Evolutionary conservation across 768 basidiomycete genomes (phyloP).

Genomic region (Boletus rubescentipes): DNA sequence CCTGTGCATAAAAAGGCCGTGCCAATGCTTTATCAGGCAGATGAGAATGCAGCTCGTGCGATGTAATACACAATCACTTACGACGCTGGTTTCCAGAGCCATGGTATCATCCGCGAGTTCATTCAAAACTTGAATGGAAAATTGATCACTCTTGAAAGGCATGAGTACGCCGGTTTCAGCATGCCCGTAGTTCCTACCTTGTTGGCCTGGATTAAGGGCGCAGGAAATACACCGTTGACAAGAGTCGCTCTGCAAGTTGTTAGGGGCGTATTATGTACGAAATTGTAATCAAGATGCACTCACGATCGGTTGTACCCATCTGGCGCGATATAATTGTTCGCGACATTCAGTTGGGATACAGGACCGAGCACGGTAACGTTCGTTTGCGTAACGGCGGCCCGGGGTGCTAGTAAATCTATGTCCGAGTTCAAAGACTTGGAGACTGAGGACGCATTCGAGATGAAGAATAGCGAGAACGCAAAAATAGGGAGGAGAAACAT

Average conservation of each 20-base stretch:
- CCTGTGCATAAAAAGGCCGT: background rate
- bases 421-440: background rate
- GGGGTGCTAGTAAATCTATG: background rate
- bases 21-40: slow-evolving; percentile 10
- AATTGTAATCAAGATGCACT: background rate
- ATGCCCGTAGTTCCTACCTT: background rate
- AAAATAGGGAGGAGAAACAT: slow-evolving; percentile 3
- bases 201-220: background rate
- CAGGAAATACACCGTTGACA: background rate
- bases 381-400: background rate
- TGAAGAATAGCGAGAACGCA: background rate
- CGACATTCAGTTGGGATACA: slow-evolving; percentile 29
- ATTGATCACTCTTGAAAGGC: slow-evolving; percentile 33
- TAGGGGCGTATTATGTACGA: too few species aligned
- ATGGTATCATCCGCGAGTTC: slow-evolving; percentile 26
- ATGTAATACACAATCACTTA: slow-evolving; percentile 10
- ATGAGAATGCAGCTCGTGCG: slow-evolving; percentile 18
- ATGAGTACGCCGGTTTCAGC: slow-evolving; percentile 34
- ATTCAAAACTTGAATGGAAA: slow-evolving; percentile 44
- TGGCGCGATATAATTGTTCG: slow-evolving; percentile 32
- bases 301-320: background rate
- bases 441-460: background rate
- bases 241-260: background rate
- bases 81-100: slow-evolving; percentile 44
- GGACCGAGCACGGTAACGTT: slow-evolving; percentile 11